Evolutionary conservation across 1,284 basidiomycete species (phyloP).

Genomic region (Baeospora myosura): DNA sequence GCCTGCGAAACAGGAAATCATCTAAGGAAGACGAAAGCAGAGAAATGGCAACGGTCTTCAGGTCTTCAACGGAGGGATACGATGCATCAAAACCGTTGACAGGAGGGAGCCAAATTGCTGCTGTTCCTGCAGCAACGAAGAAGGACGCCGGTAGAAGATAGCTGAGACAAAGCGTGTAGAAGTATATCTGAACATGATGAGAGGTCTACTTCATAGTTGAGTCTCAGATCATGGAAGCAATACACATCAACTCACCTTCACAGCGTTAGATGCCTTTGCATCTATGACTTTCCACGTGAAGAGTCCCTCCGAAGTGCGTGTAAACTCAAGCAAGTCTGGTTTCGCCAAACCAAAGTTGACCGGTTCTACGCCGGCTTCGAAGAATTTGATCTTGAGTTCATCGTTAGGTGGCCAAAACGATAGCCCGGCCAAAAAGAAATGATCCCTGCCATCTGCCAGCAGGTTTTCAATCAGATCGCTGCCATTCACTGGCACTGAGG

Average conservation of each 20-base stretch:
- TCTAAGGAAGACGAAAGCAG: conserved; percentile 32
- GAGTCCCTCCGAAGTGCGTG: conserved; percentile 27
- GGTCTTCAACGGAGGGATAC: conserved; percentile 27
- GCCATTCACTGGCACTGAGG: conserved; percentile 24
- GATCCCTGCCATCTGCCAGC: conserved; percentile 32
- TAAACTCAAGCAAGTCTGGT: conserved; percentile 40
- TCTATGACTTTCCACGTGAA: conserved; percentile 44
- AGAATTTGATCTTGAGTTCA: conserved; percentile 26
- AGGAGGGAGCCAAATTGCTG: conserved; percentile 40
- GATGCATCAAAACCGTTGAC: conserved; percentile 24
- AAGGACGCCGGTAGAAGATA: conserved; percentile 27
- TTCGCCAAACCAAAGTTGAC: conserved; percentile 40
- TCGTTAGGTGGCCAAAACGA: conserved; percentile 33
- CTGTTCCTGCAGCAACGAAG: conserved; percentile 26
- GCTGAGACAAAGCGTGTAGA: conserved; percentile 37
- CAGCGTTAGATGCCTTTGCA: conserved; percentile 37
- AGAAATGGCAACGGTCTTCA: conserved; percentile 29
- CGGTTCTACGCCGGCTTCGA: conserved; percentile 21
- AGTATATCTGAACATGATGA: conserved; percentile 46
- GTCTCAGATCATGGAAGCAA: no score
- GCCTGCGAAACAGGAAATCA: conserved; percentile 30
- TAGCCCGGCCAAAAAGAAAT: conserved; percentile 43
- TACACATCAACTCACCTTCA: conserved; percentile 30
- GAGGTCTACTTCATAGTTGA: conserved; percentile 37
- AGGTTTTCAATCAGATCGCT: conserved; percentile 31